A percentile compares a stretch with the other conserved stretches of the same genome.
Evolutionary conservation across 768 basidiomycete genomes (phyloP).

Genomic region (Udeniomyces megalosporus): DNA sequence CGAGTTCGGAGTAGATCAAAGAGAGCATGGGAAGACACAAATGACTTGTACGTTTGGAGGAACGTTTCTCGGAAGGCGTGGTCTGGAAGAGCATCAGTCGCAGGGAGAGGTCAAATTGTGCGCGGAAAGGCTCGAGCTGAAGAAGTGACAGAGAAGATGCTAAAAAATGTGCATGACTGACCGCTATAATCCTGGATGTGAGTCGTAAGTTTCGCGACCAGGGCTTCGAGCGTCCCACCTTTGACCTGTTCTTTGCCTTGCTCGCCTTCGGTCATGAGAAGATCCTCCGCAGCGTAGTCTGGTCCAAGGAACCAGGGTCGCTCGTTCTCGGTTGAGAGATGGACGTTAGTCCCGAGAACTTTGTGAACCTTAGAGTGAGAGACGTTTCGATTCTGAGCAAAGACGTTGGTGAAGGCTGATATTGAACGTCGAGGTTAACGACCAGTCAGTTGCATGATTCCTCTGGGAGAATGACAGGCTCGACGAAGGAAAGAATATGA

Average conservation of each 20-base stretch:
- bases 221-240: constrained; percentile 68
- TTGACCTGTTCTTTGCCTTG: constrained; percentile 37
- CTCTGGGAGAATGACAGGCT: too few relatives aligned
- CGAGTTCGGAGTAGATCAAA: constrained; percentile 65
- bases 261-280: constrained; percentile 65
- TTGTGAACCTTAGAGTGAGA: constrained; percentile 24
- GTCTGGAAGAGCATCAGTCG: constrained; percentile 35
- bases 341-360: constrained; percentile 26
- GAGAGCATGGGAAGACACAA: constrained; percentile 65
- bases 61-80: constrained; percentile 71
- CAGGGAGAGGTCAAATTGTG: background rate
- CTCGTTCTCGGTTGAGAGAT: constrained; percentile 7
- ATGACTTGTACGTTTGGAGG: constrained; percentile 90
- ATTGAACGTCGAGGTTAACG: too few relatives aligned
- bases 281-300: constrained; percentile 61
- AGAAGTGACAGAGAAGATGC: background rate
- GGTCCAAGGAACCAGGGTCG: constrained; percentile 70
- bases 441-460: too few relatives aligned
- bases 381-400: too few relatives aligned
- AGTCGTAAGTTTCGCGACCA: constrained; percentile 77
- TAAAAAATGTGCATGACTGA: constrained; percentile 29
- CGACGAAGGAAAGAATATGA: background rate
- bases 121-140: background rate
- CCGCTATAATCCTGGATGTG: constrained; percentile 61
- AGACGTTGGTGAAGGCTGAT: constrained; percentile 4